Conservation (phyloP, 495 filamentous ascomycete genomes). For the Penicillium soppii region DNA sequence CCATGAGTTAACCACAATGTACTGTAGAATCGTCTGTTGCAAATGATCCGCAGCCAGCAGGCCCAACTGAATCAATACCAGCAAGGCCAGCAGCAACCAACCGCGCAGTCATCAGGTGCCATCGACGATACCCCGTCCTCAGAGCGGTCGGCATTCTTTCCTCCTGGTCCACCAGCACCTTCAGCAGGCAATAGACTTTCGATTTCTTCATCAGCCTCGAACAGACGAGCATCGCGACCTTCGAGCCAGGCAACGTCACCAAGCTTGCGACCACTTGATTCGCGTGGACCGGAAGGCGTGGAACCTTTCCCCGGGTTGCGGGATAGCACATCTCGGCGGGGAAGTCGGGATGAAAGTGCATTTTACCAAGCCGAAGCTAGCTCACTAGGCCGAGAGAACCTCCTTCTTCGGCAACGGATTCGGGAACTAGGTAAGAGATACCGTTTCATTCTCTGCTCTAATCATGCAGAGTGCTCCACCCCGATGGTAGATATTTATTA, state of each 20-base stretch:
- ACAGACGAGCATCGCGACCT: constrained; percentile 45
- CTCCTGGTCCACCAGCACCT: constrained; percentile 37
- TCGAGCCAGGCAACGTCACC: constrained; percentile 39
- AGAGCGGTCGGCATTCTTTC: constrained; percentile 56
- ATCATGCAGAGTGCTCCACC: neutral
- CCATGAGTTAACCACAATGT: constrained; percentile 4
- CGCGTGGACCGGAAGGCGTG: constrained; percentile 24
- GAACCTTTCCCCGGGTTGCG: constrained; percentile 30
- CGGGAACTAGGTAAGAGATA: constrained; percentile 62
- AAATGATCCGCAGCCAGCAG: constrained; percentile 87
- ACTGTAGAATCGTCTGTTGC: constrained; percentile 78
- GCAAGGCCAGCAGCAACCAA: constrained; percentile 46
- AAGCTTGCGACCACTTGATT: constrained; percentile 35
- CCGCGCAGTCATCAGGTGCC: constrained; percentile 43
- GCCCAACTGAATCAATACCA: constrained; percentile 71
- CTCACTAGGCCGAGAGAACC: constrained; percentile 85
- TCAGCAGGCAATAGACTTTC: constrained; percentile 29
- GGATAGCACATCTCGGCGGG: constrained; percentile 33
- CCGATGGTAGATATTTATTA: constrained; percentile 3
- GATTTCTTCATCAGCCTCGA: constrained; percentile 47
- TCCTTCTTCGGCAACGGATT: constrained; percentile 84
- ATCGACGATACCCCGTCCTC: constrained; percentile 71
- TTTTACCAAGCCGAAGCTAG: constrained; percentile 93
- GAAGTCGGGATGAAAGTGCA: constrained; percentile 72
- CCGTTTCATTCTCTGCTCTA: neutral